These are phyloP conservation scores for Zygosaccharomyces bisporus DNA, from an alignment of 805 yeast genomes.

Conservation along the genomic window DNA sequence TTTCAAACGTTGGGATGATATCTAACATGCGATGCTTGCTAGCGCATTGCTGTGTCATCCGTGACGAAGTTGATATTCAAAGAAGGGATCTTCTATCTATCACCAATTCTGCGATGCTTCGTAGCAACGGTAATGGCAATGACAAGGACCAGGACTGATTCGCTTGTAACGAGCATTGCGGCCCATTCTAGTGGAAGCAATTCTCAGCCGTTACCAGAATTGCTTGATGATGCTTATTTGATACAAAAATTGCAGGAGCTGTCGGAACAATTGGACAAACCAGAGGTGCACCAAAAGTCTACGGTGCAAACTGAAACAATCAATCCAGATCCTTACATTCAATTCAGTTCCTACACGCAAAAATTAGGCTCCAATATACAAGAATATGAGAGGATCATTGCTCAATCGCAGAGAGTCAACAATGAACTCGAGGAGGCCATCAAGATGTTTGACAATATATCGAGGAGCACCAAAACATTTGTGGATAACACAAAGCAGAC, in stretches of 20 bases:
- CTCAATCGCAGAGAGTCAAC: constrained; percentile 36
- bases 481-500: constrained; percentile 45
- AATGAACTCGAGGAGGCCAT: constrained; percentile 32
- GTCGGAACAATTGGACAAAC: constrained; percentile 6
- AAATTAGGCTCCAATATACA: constrained; percentile 34
- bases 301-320: no score
- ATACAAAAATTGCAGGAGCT: constrained; percentile 23
- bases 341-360: constrained; percentile 20
- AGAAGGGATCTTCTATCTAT: no score
- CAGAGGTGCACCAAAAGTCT: neutral
- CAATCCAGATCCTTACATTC: constrained; percentile 14
- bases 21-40: no score
- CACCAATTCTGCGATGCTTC: no score
- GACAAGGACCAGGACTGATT: constrained; percentile 50
- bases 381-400: constrained; percentile 41
- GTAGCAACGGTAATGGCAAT: no score
- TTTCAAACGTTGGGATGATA: no score
- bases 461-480: constrained; percentile 37
- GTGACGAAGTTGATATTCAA: neutral
- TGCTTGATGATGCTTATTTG: constrained; percentile 30
- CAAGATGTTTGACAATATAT: constrained; percentile 34
- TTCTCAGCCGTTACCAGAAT: constrained; percentile 20
- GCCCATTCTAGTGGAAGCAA: constrained; percentile 34
- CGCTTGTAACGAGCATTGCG: constrained; percentile 62
- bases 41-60: neutral